Percentiles rank a stretch among this genome's conserved stretches.
Evolutionary conservation across 139 green algal species (phyloP).

Genomic region (Chlamydomonas sphaeroides): DNA sequence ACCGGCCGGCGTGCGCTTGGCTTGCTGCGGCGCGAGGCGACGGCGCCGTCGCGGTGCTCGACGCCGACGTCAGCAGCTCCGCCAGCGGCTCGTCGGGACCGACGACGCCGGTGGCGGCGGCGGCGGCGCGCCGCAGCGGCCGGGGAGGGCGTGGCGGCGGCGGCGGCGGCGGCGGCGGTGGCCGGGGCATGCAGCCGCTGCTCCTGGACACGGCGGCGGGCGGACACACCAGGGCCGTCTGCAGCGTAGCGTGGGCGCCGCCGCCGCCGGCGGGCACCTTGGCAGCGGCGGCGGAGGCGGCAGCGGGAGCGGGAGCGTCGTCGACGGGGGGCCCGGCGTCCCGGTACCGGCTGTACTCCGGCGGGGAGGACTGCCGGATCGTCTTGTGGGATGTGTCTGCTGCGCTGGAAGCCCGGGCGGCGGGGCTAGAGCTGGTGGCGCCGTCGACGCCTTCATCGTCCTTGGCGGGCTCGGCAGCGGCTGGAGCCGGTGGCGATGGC

Average conservation of each 20-base stretch:
- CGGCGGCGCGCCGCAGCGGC: too few relatives aligned
- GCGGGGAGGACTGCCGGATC: slow-evolving; percentile 24
- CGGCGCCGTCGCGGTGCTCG: slow-evolving; percentile 53
- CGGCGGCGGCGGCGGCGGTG: neutral
- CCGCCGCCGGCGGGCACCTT: neutral
- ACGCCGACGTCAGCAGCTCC: slow-evolving; percentile 41
- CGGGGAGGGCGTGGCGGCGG: neutral
- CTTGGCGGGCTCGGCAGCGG: neutral
- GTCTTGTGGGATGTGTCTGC: slow-evolving; percentile 22
- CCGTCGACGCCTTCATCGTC: neutral
- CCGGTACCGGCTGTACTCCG: slow-evolving; percentile 17
- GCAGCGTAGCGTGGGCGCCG: slow-evolving; percentile 4
- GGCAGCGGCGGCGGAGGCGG: neutral
- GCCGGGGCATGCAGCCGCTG: neutral
- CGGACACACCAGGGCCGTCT: slow-evolving; percentile 20
- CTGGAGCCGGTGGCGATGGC: neutral
- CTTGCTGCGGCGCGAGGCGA: slow-evolving; percentile 62
- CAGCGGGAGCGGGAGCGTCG: neutral
- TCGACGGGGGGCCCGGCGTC: neutral
- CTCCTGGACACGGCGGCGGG: slow-evolving; percentile 4
- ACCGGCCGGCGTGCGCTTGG: neutral
- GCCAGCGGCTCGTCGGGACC: slow-evolving; percentile 21
- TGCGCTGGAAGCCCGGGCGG: neutral
- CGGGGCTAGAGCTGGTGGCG: neutral
- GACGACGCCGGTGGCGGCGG: neutral